Conservation (phyloP, 169 alveolate genomes). For the Eimeria zaria region DNA sequence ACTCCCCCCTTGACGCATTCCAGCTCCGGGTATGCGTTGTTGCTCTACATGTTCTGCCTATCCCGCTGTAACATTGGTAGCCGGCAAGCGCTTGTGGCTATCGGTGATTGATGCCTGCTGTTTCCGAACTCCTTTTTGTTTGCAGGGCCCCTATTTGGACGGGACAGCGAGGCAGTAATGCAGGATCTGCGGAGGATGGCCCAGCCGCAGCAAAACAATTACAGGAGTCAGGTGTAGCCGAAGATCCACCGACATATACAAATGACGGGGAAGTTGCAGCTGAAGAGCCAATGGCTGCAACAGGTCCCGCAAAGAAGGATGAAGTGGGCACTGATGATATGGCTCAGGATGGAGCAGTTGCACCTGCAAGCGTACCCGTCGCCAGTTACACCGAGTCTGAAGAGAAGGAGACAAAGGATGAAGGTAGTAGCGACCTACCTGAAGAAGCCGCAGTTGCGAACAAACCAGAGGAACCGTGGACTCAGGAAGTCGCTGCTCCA, state of each 20-base stretch:
- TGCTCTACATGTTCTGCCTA: background rate
- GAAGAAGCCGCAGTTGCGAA: conserved; percentile 43
- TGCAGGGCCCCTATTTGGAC: conserved; percentile 85
- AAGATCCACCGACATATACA: conserved; percentile 12
- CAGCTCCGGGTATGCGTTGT: conserved; percentile 78
- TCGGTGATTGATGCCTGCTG: background rate
- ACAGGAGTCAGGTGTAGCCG: conserved; percentile 64
- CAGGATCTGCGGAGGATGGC: conserved; percentile 64
- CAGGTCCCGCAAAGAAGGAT: conserved; percentile 35
- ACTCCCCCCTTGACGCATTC: conserved; percentile 82
- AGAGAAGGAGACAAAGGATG: conserved; percentile 75
- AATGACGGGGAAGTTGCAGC: conserved; percentile 53
- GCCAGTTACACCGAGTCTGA: conserved; percentile 62
- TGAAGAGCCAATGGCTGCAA: conserved; percentile 37
- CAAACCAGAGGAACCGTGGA: conserved; percentile 62
- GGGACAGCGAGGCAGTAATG: conserved; percentile 83
- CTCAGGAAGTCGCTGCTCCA: conserved; percentile 31
- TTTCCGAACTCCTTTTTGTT: background rate
- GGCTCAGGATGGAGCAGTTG: conserved; percentile 59
- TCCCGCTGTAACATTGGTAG: background rate
- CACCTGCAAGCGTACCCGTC: conserved; percentile 47
- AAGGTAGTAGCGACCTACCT: conserved; percentile 21
- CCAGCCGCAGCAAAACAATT: conserved; percentile 53
- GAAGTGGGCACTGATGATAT: conserved; percentile 31
- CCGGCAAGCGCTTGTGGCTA: background rate